Evolutionary conservation across 768 basidiomycete genomes (phyloP).

Genomic region (Agaricus sinodeliciosus): DNA sequence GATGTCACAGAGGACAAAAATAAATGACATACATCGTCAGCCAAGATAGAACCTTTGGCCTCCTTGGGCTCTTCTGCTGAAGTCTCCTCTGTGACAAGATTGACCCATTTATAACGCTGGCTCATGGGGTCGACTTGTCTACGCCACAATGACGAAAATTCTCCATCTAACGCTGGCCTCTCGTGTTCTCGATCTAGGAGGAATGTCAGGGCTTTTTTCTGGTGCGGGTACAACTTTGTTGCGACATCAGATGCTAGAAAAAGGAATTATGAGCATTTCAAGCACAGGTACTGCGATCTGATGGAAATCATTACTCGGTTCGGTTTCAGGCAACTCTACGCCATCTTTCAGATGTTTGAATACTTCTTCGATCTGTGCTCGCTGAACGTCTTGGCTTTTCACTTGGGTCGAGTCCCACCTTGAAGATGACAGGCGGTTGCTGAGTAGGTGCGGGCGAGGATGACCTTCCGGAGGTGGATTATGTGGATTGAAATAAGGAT

Average conservation of each 20-base stretch:
- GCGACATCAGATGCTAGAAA: slow-evolving; percentile 59
- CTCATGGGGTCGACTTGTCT: slow-evolving; percentile 41
- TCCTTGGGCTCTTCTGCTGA: slow-evolving; percentile 59
- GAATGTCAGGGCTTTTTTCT: slow-evolving; percentile 96
- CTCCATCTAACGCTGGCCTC: slow-evolving; percentile 47
- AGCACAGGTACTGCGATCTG: neutral
- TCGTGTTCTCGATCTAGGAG: slow-evolving; percentile 84
- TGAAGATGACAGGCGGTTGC: slow-evolving; percentile 33
- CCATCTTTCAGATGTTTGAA: slow-evolving; percentile 86
- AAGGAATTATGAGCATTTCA: slow-evolving; percentile 10
- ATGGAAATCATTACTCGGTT: slow-evolving; percentile 55
- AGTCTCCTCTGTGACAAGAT: slow-evolving; percentile 81
- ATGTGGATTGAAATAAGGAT: slow-evolving; percentile 86
- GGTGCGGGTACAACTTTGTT: slow-evolving; percentile 91
- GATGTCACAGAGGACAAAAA: neutral
- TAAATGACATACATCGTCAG: slow-evolving; percentile 78
- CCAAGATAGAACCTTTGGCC: slow-evolving; percentile 84
- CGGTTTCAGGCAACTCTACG: slow-evolving; percentile 80
- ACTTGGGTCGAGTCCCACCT: slow-evolving; percentile 54
- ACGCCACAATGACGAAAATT: slow-evolving; percentile 70
- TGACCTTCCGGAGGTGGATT: slow-evolving; percentile 71
- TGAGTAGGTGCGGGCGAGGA: slow-evolving; percentile 31
- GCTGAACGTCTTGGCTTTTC: slow-evolving; percentile 86
- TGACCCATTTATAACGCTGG: slow-evolving; percentile 54
- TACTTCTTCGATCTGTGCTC: slow-evolving; percentile 89